Evolutionary conservation across 768 basidiomycete species (phyloP), one percentile per base, ranked within the genome.

Genomic region (Russula sp.): DNA sequence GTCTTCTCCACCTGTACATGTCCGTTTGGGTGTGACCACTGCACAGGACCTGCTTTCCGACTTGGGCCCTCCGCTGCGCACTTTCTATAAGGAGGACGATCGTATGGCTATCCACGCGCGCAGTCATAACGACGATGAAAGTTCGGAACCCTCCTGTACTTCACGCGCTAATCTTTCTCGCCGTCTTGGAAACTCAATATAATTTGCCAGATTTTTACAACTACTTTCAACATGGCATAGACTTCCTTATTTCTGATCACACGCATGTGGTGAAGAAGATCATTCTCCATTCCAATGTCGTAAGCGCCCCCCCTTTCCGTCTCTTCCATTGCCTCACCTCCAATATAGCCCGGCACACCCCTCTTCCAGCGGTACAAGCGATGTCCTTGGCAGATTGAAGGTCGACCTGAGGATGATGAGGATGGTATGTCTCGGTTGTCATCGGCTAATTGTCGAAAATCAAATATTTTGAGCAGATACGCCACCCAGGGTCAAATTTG

Each of bases 341-440:
- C 8, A 27, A 8, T 35, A 32, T 57, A 96, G 94, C 89, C 91
- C 35, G 94, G 94, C 6, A 87, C 93, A 1, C 86, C 93, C 4
- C 75, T 93, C 27, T 97, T 97, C 70, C 94, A 97, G 71, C 80
- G 87, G 13, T 94, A 95, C 72, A 91, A 94, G 70, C 86, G 93
- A 40, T 96, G 94, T 73, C 89, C 86, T 47, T 97, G 94, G 94
- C 85, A 89, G 70, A 81, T 97, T 42, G 87, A 90, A 71, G 87
- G 86, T 4, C 76, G 75, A 55, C 88, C 88, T 31, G 89, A 91
- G 73, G 89, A 90, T 60, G 89, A 91, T 61, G 88, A 91, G 77
- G 89, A 91, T 71, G 87, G 89, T 88, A 66, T 71, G 68, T 48
- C 50, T 34, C 18, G 8, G 8, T 8, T 11, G 55, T n/a, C 37